Percentiles rank a stretch among this genome's conserved stretches.
phyloP scores from a whole-genome alignment of 202 grass and related monocot species.

The Panicum hallii region DNA sequence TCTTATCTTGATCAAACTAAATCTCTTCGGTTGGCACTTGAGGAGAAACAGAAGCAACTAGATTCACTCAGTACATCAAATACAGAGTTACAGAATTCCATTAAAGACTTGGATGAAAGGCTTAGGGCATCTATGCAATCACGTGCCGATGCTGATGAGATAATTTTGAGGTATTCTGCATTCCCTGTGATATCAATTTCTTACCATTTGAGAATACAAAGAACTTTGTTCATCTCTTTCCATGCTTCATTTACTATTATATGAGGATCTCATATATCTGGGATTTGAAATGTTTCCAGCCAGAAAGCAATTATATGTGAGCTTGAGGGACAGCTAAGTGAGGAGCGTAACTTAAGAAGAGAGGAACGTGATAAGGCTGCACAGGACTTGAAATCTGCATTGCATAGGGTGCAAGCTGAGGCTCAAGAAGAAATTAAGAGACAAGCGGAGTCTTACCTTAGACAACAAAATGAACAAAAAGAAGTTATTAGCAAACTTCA shows the following conservation, averaged over 20 bases:
- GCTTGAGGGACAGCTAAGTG: constrained; percentile 77
- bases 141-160: constrained; percentile 80
- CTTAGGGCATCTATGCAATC: constrained; percentile 88
- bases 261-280: constrained; percentile 30
- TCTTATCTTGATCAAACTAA: constrained; percentile 78
- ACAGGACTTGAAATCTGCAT: constrained; percentile 82
- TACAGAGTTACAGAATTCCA: constrained; percentile 63
- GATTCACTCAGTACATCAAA: constrained; percentile 62
- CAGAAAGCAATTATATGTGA: constrained; percentile 91
- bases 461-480: constrained; percentile 83
- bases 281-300: constrained; percentile 58
- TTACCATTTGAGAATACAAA: constrained; percentile 2
- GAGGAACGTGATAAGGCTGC: constrained; percentile 87
- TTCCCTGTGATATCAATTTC: neutral
- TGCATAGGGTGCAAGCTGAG: constrained; percentile 69
- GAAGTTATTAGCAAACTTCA: constrained; percentile 96
- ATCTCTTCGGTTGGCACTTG: constrained; percentile 65
- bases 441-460: constrained; percentile 66
- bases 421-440: constrained; percentile 82
- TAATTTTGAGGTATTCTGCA: constrained; percentile 78
- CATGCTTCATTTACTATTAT: constrained; percentile 15
- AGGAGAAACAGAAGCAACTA: constrained; percentile 74
- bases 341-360: constrained; percentile 88
- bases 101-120: constrained; percentile 90
- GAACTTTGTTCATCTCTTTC: neutral